These are phyloP conservation scores for Phaffomyces thermotolerans DNA, from an alignment of 805 yeast genomes.

Conservation along the genomic window DNA sequence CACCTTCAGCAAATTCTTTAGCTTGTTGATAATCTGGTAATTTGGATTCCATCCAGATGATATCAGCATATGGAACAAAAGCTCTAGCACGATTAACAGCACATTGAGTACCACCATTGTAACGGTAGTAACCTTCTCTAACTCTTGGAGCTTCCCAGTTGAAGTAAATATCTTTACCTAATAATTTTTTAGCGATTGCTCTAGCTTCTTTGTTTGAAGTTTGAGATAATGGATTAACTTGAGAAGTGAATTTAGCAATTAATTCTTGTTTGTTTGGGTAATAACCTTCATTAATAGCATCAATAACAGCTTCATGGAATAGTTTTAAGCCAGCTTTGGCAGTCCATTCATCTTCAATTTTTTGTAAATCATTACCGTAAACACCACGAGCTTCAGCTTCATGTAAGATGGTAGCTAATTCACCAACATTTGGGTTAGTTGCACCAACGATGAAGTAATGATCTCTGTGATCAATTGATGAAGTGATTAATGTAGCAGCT, in stretches of 20 bases:
- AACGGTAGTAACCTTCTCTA: slow-evolving; percentile 95
- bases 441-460: slow-evolving; percentile 89
- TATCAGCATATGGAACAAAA: slow-evolving; percentile 88
- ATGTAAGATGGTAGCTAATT: slow-evolving; percentile 69
- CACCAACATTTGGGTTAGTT: slow-evolving; percentile 74
- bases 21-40: slow-evolving; percentile 93
- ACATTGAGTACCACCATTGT: slow-evolving; percentile 94
- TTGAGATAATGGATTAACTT: slow-evolving; percentile 68
- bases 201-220: slow-evolving; percentile 77
- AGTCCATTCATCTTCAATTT: slow-evolving; percentile 78
- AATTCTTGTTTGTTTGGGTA: slow-evolving; percentile 54
- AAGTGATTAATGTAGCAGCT: slow-evolving; percentile 91
- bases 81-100: slow-evolving; percentile 96
- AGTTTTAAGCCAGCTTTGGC: slow-evolving; percentile 75
- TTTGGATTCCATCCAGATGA: slow-evolving; percentile 98
- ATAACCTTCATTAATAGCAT: slow-evolving; percentile 59
- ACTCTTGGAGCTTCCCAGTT: slow-evolving; percentile 95
- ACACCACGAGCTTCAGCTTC: slow-evolving; percentile 74
- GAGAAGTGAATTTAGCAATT: slow-evolving; percentile 55
- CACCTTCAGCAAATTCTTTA: slow-evolving; percentile 89
- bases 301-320: slow-evolving; percentile 87
- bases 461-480: slow-evolving; percentile 91
- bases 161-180: slow-evolving; percentile 80
- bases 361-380: slow-evolving; percentile 61
- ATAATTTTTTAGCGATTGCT: slow-evolving; percentile 60